These are phyloP conservation scores for Debaryomyces castellii DNA, from an alignment of 805 yeast genomes.

Conservation along the genomic window DNA sequence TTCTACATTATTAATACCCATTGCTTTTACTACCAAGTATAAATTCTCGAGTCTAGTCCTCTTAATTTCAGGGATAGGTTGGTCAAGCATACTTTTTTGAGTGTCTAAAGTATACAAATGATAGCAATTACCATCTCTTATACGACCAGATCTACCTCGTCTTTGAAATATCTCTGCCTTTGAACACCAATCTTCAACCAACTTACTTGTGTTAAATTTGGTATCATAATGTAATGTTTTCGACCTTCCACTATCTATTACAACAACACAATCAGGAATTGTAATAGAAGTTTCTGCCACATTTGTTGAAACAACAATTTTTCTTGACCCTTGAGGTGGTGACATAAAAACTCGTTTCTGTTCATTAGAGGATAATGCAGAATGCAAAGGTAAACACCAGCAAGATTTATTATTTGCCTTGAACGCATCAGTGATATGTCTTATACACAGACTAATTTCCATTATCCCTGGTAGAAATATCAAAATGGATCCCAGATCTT, in stretches of 20 bases:
- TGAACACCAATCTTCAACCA: slow-evolving; percentile 84
- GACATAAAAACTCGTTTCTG: slow-evolving; percentile 71
- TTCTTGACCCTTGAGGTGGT: slow-evolving; percentile 58
- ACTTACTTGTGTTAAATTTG: slow-evolving; percentile 61
- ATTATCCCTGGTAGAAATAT: slow-evolving; percentile 88
- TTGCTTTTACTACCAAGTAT: slow-evolving; percentile 79
- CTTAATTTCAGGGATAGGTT: slow-evolving; percentile 87
- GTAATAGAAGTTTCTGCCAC: slow-evolving; percentile 98
- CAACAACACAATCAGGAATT: slow-evolving; percentile 91
- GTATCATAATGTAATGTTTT: slow-evolving; percentile 75
- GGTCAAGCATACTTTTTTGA: slow-evolving; percentile 54
- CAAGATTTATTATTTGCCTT: slow-evolving; percentile 14
- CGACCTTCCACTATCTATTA: slow-evolving; percentile 83
- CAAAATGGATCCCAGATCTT: slow-evolving; percentile 67
- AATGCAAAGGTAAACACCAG: slow-evolving; percentile 75
- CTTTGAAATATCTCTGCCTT: slow-evolving; percentile 87
- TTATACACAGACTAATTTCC: slow-evolving; percentile 72
- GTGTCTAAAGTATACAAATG: slow-evolving; percentile 71
- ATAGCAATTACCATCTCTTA: slow-evolving; percentile 76
- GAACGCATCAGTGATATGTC: slow-evolving; percentile 25
- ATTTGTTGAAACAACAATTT: slow-evolving; percentile 86
- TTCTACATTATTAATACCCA: slow-evolving; percentile 77
- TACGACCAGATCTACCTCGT: slow-evolving; percentile 98
- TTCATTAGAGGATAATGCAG: slow-evolving; percentile 79
- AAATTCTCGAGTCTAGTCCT: slow-evolving; percentile 81